These are phyloP conservation scores for Tarenaya hassleriana DNA, from an alignment of 345 rosid genomes.

Conservation along the genomic window DNA sequence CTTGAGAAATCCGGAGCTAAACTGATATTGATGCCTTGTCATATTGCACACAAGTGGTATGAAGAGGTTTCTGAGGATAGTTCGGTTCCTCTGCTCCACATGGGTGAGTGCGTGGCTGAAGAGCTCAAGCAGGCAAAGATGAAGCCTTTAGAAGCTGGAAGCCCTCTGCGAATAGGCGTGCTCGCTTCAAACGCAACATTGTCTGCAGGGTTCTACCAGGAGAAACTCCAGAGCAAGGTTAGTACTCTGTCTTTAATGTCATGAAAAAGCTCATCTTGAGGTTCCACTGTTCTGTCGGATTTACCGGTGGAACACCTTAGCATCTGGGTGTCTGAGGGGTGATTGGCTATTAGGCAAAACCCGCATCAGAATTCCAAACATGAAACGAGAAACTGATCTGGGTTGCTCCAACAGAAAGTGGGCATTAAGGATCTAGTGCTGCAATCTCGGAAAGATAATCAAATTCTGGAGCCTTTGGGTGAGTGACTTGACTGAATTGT, in stretches of 20 bases:
- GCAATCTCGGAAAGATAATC: too few relatives aligned
- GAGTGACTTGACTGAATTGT: conserved; percentile 10
- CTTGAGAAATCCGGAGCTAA: conserved; percentile 63
- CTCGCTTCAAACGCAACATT: conserved; percentile 40
- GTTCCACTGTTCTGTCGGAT: neutral
- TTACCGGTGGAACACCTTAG: neutral
- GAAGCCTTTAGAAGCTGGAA: conserved; percentile 64
- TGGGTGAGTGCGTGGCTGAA: conserved; percentile 54
- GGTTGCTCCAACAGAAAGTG: too few relatives aligned
- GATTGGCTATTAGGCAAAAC: neutral
- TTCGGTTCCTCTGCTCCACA: conserved; percentile 46
- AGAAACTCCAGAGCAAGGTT: conserved; percentile 56
- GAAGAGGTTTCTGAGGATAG: conserved; percentile 47
- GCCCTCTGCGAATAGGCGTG: conserved; percentile 50
- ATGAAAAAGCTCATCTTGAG: neutral
- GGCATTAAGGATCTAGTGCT: too few relatives aligned
- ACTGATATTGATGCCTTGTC: conserved; percentile 62
- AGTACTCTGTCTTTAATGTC: conserved; percentile 10
- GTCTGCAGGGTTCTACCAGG: conserved; percentile 46
- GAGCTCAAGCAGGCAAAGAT: conserved; percentile 52
- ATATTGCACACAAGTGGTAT: conserved; percentile 52
- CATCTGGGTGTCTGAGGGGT: neutral
- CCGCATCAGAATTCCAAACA: too few relatives aligned
- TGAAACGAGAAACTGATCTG: too few relatives aligned
- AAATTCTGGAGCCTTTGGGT: too few relatives aligned